Evolutionary conservation across 148 eudicot species (phyloP), one percentile per base, ranked within the genome.

Genomic region (Pouteria glomerata): DNA sequence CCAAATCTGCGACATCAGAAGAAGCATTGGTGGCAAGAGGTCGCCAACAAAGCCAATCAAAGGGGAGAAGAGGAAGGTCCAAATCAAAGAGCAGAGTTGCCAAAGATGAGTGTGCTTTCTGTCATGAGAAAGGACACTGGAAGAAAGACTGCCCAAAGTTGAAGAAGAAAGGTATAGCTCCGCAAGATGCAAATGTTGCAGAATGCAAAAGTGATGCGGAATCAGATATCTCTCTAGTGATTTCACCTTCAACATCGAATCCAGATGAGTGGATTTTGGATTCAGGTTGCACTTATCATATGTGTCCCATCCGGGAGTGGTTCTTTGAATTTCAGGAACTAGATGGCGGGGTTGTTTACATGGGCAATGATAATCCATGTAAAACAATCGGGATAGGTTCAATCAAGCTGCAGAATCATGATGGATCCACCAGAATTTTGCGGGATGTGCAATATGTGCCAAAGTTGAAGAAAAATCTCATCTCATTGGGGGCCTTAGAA

Each of bases 401-500:
- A 1, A 61, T 72, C 21, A 0, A 19, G 5, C 1, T 72, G 13
- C 23, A 63, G 18, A 12, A 39, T 8, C 29, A 18, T 72, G 67
- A 50, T 58, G 7, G 75, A 29, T n/a, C 8, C 11, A 0, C 23
- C 6, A 35, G n/a, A 19, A 26, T 48, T 1, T 26, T 59, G 56
- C 24, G 8, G 3, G 31, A 58, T 1, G 66, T 71, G 0, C 0
- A 31, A 0, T 63, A 72, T 72, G 57, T 61, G 1, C 59, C 47
- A 0, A 8, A 29, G 1, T 44, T 72, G 8, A 60, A 29, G 42
- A 60, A 44, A 16, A 59, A 60, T 44, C 67, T 60, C 3, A 72
- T 72, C 24, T 72, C 29, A 11, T 19, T 72, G 44, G 75, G 42
- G 10, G 29, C 27, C 3, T 45, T 72, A 45, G 68, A 72, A 0